These are phyloP conservation scores for Achlya hypogyna DNA, from an alignment of 352 stramenopile species.

Conservation along the genomic window DNA sequence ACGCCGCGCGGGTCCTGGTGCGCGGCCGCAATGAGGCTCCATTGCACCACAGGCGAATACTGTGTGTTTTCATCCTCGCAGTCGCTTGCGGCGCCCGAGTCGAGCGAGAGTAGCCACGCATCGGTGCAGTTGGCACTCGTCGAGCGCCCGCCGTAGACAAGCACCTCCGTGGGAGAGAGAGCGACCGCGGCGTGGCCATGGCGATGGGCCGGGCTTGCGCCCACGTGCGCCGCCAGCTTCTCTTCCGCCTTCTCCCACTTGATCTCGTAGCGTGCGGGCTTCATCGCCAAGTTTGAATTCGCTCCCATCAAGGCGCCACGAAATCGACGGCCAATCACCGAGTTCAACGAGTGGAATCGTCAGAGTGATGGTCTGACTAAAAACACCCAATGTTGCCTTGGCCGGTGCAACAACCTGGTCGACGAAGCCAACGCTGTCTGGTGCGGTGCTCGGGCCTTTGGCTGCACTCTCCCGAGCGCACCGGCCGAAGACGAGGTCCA, in stretches of 20 bases:
- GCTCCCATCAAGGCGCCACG: background rate
- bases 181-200: background rate
- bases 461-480: no score
- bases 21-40: background rate
- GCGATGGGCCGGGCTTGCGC: background rate
- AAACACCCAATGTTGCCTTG: background rate
- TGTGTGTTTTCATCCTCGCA: background rate
- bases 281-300: background rate
- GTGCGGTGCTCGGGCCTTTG: no score
- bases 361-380: background rate
- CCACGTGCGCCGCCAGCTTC: background rate
- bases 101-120: constrained; percentile 7
- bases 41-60: background rate
- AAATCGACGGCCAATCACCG: background rate
- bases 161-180: background rate
- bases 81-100: background rate
- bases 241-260: background rate
- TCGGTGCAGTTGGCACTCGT: background rate
- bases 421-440: no score
- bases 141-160: background rate
- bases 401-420: no score
- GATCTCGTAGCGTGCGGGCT: background rate
- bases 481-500: no score
- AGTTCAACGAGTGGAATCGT: background rate
- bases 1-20: background rate